phyloP scores from a whole-genome alignment of 768 basidiomycete species.

The Pulveroboletus sp. region DNA sequence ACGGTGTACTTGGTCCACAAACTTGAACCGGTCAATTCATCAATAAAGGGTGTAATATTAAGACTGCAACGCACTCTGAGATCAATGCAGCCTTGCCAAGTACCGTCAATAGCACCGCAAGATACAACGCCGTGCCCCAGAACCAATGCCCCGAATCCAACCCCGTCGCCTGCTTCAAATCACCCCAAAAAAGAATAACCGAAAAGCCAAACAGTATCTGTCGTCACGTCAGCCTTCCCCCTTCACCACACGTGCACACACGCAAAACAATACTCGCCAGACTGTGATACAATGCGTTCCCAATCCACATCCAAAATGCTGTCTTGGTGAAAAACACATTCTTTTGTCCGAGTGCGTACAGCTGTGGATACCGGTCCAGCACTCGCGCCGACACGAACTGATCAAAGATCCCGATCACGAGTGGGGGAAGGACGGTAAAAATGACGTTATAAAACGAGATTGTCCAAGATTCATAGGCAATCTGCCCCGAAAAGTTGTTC shows the following conservation, averaged over 20 bases:
- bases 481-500: conserved; percentile 99
- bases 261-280: conserved; percentile 46
- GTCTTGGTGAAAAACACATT: conserved; percentile 91
- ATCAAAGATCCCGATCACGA: conserved; percentile 97
- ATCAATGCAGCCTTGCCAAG: conserved; percentile 96
- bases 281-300: conserved; percentile 87
- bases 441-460: conserved; percentile 94
- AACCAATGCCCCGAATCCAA: conserved; percentile 94
- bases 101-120: conserved; percentile 89
- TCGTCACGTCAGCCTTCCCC: neutral
- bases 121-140: conserved; percentile 96
- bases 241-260: neutral
- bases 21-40: conserved; percentile 36
- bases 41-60: neutral
- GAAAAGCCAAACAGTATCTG: conserved; percentile 88
- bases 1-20: conserved; percentile 99
- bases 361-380: conserved; percentile 93
- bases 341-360: conserved; percentile 90
- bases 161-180: conserved; percentile 76
- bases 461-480: conserved; percentile 98
- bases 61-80: conserved; percentile 72
- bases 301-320: conserved; percentile 90
- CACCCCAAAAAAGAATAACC: conserved; percentile 88
- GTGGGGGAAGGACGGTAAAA: conserved; percentile 92
- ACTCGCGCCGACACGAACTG: conserved; percentile 97